Percentiles rank a stretch among this genome's conserved stretches.
These are phyloP conservation scores for Candida qinlingensis DNA, from an alignment of 805 yeast species.

Conservation along the genomic window DNA sequence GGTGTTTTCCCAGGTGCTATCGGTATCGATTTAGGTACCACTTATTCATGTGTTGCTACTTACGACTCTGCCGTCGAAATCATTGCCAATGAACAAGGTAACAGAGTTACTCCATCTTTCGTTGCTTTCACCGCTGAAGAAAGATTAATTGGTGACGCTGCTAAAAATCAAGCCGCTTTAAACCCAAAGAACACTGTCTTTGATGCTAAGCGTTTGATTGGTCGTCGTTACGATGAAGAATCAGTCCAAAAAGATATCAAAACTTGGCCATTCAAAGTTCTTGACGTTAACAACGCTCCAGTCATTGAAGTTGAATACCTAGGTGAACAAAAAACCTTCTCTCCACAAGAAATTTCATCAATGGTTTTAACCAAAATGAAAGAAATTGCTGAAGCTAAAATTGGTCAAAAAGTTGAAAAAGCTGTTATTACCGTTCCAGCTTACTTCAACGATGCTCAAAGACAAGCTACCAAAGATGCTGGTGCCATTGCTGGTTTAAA, in stretches of 20 bases:
- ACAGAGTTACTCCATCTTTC: constrained; percentile 79
- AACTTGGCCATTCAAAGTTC: constrained; percentile 80
- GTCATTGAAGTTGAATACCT: constrained; percentile 63
- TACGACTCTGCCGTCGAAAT: constrained; percentile 74
- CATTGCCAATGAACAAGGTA: constrained; percentile 81
- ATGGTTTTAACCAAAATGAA: constrained; percentile 81
- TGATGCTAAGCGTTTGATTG: constrained; percentile 80
- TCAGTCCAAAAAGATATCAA: constrained; percentile 85
- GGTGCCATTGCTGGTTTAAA: constrained; percentile 77
- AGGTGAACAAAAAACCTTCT: constrained; percentile 63
- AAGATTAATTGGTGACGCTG: constrained; percentile 79
- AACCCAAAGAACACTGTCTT: constrained; percentile 74
- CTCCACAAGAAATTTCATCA: constrained; percentile 73
- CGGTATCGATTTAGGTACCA: constrained; percentile 98
- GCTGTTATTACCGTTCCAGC: constrained; percentile 80
- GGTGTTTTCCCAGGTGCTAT: constrained; percentile 99
- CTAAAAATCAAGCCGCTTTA: constrained; percentile 79
- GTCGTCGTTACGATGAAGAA: constrained; percentile 71
- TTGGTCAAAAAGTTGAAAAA: constrained; percentile 65
- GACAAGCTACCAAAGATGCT: constrained; percentile 81
- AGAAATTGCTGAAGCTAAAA: constrained; percentile 73
- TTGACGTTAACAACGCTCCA: constrained; percentile 62
- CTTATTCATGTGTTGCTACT: constrained; percentile 76
- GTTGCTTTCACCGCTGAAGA: constrained; percentile 76
- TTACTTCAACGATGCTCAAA: constrained; percentile 73